Evolutionary conservation across 768 basidiomycete species (phyloP), one percentile per base, ranked within the genome.

Genomic region (Coprinopsis cinerea): DNA sequence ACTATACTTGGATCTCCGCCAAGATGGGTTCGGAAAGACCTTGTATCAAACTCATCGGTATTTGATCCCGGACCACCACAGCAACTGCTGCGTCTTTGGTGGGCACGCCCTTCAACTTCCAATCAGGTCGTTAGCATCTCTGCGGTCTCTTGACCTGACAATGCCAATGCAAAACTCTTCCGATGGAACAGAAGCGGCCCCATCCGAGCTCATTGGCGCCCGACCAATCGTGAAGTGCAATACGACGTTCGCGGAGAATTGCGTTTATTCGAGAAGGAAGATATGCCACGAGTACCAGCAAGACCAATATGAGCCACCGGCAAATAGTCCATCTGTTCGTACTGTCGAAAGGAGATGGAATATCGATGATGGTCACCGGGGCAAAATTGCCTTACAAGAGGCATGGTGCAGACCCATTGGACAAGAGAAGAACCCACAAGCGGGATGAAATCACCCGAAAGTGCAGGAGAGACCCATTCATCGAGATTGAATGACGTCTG

Each of bases 1-100:
- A 37, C 27, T 36, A 51, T 27, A 22, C 32, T 45, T 45, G 44
- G 28, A 45, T 45, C 44, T 45, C 27, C 28, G 44, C 27, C 44
- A 45, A 45, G 27, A 5, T 11, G 4, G 5, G 10, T 4, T 11
- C 44, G 44, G 27, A 45, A 45, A 5, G 27, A 27, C 28, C 44
- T n/a, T n/a, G n/a, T n/a, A n/a, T n/a, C n/a, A n/a, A 45, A 30
- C 44, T 45, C 32, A 45, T 45, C 44, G 25, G 44, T 40, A 7
- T 45, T 39, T 39, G 44, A 45, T 45, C 44, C 44, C 44, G 44
- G 36, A 18, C 10, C 9, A n/a, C n/a, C n/a, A n/a, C 9, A 40
- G 37, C 37, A 40, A 18, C 18, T 40, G 30, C n/a, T n/a, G n/a
- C n/a, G n/a, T n/a, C n/a, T n/a, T n/a, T n/a, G n/a, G n/a, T n/a